These are phyloP conservation scores for Chytriomyces hyalinus DNA, from an alignment of 192 early-diverging fungal species.

Conservation along the genomic window DNA sequence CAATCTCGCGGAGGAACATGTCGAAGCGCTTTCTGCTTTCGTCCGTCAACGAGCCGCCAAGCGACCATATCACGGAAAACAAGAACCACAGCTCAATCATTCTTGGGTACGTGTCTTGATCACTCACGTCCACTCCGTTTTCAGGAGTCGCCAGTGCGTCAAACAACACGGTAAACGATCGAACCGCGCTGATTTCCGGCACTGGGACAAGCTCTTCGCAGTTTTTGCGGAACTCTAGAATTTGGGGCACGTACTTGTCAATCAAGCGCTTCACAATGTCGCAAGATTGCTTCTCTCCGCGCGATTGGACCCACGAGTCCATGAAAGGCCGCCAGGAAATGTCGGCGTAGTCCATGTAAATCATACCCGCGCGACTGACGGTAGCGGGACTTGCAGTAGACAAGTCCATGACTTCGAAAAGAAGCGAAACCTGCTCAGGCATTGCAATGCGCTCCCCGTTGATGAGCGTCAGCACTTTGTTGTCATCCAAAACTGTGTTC, in stretches of 20 bases:
- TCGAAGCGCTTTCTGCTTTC: slow-evolving; percentile 58
- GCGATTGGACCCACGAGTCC: slow-evolving; percentile 54
- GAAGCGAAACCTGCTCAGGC: slow-evolving; percentile 59
- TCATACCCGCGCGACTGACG: slow-evolving; percentile 63
- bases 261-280: slow-evolving; percentile 50
- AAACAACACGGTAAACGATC: slow-evolving; percentile 56
- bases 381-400: slow-evolving; percentile 66
- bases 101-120: slow-evolving; percentile 50
- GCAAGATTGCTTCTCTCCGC: slow-evolving; percentile 46
- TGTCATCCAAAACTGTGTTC: slow-evolving; percentile 69
- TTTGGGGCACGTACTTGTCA: slow-evolving; percentile 56
- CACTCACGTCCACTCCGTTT: slow-evolving; percentile 58
- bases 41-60: slow-evolving; percentile 62
- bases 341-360: slow-evolving; percentile 63
- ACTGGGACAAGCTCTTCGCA: slow-evolving; percentile 59
- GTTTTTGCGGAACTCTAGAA: slow-evolving; percentile 55
- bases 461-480: slow-evolving; percentile 65
- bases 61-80: slow-evolving; percentile 61
- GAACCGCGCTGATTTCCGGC: slow-evolving; percentile 54
- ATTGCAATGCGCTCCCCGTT: slow-evolving; percentile 68
- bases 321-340: slow-evolving; percentile 61
- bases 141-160: slow-evolving; percentile 55
- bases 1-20: slow-evolving; percentile 64
- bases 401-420: slow-evolving; percentile 67
- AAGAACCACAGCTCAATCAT: slow-evolving; percentile 68